Percentiles rank a stretch among this genome's conserved stretches.
phyloP scores from a whole-genome alignment of 202 grass and related monocot species.

The Eragrostis tef region DNA sequence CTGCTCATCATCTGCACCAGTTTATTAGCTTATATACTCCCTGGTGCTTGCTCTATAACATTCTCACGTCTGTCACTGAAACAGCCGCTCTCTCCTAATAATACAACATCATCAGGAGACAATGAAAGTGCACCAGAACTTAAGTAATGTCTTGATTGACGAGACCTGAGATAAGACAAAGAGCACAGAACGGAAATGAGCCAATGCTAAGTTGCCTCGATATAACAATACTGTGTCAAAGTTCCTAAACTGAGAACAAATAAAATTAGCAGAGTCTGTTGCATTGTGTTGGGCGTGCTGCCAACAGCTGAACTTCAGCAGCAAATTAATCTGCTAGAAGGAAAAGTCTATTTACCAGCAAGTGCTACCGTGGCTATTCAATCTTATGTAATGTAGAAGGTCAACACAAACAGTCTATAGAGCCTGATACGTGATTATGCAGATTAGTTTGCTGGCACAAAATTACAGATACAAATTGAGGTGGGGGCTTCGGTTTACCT shows the following conservation, averaged over 20 bases:
- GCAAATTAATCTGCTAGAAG: neutral
- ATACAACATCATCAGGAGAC: conserved; percentile 53
- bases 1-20: conserved; percentile 17
- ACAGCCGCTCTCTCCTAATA: conserved; percentile 62
- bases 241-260: conserved; percentile 10
- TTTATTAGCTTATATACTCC: conserved; percentile 33
- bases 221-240: neutral
- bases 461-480: neutral
- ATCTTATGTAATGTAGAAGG: neutral
- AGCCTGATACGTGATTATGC: neutral
- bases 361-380: neutral
- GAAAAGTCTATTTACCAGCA: neutral
- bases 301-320: neutral
- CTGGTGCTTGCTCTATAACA: conserved; percentile 33
- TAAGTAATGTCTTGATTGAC: conserved; percentile 69
- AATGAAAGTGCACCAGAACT: conserved; percentile 61
- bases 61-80: conserved; percentile 51
- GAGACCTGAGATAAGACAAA: conserved; percentile 55
- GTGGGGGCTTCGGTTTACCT: conserved; percentile 51
- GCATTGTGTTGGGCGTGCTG: neutral
- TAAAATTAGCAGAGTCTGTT: conserved; percentile 39
- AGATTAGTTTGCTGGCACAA: neutral
- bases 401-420: conserved; percentile 2
- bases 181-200: conserved; percentile 17
- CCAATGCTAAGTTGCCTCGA: neutral